Conservation (phyloP, 2,329 filamentous ascomycete genomes). For the Hawksworthiomyces lignivorus region DNA sequence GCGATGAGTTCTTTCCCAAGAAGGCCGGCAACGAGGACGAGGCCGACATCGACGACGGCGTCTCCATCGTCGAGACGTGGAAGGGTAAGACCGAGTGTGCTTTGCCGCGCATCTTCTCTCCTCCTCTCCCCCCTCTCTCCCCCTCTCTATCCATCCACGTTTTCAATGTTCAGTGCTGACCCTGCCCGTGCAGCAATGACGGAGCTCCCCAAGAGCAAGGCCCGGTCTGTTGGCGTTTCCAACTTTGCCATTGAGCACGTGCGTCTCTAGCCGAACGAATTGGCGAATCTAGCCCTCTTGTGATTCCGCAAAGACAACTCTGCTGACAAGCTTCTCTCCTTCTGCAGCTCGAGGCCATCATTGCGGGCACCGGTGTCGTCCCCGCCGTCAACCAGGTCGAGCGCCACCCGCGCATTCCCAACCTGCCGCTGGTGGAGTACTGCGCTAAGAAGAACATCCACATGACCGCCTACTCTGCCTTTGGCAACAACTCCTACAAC, state of each 20-base stretch:
- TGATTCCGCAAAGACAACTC: too few relatives aligned
- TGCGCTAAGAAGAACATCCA: slow-evolving; percentile 56
- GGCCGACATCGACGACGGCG: slow-evolving; percentile 31
- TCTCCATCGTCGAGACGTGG: too few relatives aligned
- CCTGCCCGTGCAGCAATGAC: too few relatives aligned
- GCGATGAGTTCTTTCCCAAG: slow-evolving; percentile 51
- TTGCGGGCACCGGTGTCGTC: slow-evolving; percentile 31
- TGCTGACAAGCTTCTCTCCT: slow-evolving; percentile 39
- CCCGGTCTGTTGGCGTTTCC: slow-evolving; percentile 40
- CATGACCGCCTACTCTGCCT: slow-evolving; percentile 57
- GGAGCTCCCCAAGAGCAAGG: slow-evolving; percentile 30
- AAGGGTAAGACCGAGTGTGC: too few relatives aligned
- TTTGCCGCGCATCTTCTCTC: too few relatives aligned
- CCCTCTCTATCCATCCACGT: too few relatives aligned
- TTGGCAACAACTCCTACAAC: slow-evolving; percentile 38
- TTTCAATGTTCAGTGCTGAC: too few relatives aligned
- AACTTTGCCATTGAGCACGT: slow-evolving; percentile 40
- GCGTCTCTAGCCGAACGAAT: too few relatives aligned
- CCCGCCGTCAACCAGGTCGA: slow-evolving; percentile 63
- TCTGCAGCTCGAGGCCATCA: too few relatives aligned
- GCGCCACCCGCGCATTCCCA: slow-evolving; percentile 57
- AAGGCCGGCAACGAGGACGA: too few relatives aligned
- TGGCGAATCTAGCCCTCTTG: too few relatives aligned
- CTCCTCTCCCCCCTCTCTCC: too few relatives aligned
- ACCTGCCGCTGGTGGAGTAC: slow-evolving; percentile 52